These are phyloP conservation scores for Antrodiella citrinella DNA, from an alignment of 768 basidiomycete species.

Conservation along the genomic window DNA sequence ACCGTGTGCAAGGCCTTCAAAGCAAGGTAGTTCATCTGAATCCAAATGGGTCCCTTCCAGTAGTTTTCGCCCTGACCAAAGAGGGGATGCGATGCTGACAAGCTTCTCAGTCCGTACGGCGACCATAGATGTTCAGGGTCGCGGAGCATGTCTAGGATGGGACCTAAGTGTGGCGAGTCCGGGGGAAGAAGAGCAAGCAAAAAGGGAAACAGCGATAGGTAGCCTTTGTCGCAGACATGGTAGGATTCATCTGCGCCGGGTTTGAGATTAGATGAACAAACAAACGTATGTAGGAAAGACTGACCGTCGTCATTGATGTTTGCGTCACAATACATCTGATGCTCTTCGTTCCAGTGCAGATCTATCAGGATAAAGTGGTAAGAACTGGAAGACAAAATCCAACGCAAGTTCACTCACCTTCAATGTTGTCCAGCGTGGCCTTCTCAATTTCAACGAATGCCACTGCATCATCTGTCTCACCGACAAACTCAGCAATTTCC, in stretches of 20 bases:
- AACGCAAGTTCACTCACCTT: too few species aligned
- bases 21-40: conserved; percentile 94
- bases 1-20: conserved; percentile 72
- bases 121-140: conserved; percentile 91
- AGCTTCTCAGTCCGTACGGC: conserved; percentile 77
- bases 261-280: not conserved
- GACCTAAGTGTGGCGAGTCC: conserved; percentile 69
- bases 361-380: too few species aligned
- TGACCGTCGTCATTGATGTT: conserved; percentile 78
- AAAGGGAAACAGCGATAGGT: conserved; percentile 92
- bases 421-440: conserved; percentile 79
- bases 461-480: conserved; percentile 75
- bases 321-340: conserved; percentile 91
- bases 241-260: conserved; percentile 71
- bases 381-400: too few species aligned
- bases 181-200: conserved; percentile 73
- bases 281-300: conserved; percentile 12
- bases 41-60: conserved; percentile 96
- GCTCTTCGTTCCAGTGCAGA: conserved; percentile 86
- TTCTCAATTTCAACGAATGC: conserved; percentile 72
- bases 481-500: conserved; percentile 80
- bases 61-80: conserved; percentile 94
- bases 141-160: conserved; percentile 72
- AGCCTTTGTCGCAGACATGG: conserved; percentile 87
- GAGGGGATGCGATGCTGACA: conserved; percentile 82